Evolutionary conservation across 208 protist species (phyloP).

Genomic region (Dictyostelium gargantuum): DNA sequence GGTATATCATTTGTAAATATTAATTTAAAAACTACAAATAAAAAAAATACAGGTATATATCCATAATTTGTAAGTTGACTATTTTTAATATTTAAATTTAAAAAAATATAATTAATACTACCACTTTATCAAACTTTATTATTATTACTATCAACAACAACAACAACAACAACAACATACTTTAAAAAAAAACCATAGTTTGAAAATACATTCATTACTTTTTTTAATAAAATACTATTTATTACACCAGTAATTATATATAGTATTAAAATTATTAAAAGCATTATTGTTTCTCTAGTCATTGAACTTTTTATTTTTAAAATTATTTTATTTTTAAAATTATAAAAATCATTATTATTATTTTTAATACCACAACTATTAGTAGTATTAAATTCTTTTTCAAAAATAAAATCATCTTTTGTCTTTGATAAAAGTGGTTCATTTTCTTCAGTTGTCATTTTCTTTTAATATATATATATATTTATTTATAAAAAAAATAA

Average conservation of each 20-base stretch:
- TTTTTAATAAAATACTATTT: conserved; percentile 42
- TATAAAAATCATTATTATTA: too few relatives aligned
- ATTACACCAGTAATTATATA: conserved; percentile 41
- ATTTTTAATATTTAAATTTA: background rate
- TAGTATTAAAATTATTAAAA: conserved; percentile 10
- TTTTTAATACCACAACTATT: too few relatives aligned
- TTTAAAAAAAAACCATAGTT: conserved; percentile 61
- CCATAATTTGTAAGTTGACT: conserved; percentile 63
- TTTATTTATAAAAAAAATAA: too few relatives aligned
- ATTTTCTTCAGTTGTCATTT: background rate
- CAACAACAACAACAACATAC: background rate
- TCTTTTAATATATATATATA: too few relatives aligned
- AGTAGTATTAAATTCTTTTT: too few relatives aligned
- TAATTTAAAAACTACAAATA: background rate
- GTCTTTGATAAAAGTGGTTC: background rate
- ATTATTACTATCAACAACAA: too few relatives aligned
- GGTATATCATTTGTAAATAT: conserved; percentile 46
- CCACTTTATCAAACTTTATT: background rate
- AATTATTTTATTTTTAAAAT: too few relatives aligned
- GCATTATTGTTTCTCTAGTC: too few relatives aligned
- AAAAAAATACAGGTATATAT: conserved; percentile 39
- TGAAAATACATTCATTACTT: conserved; percentile 34
- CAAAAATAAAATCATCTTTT: too few relatives aligned
- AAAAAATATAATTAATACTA: background rate
- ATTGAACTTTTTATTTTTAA: too few relatives aligned